Percentiles rank a stretch among this genome's conserved stretches.
Conservation (phyloP, 2,329 filamentous ascomycete genomes). For the Penicillium sp. region DNA sequence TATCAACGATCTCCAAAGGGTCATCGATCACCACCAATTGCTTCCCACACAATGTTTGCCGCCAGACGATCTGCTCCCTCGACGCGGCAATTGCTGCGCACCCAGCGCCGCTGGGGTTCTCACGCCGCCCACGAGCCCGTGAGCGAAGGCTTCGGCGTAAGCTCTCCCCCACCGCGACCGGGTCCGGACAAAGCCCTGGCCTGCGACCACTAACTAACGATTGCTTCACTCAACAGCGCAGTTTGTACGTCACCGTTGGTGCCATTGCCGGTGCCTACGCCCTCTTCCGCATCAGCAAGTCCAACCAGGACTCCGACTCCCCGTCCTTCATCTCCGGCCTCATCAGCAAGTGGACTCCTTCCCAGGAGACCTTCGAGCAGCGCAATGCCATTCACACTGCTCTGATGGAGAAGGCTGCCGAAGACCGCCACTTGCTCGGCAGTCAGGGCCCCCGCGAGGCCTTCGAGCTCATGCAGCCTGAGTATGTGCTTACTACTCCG, state of each 20-base stretch:
- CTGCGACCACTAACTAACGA: constrained; percentile 18
- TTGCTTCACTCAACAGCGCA: constrained; percentile 38
- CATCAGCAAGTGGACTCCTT: constrained; percentile 58
- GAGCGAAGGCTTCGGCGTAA: constrained; percentile 49
- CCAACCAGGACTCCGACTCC: constrained; percentile 39
- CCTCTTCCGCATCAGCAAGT: constrained; percentile 45
- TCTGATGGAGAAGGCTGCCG: constrained; percentile 63
- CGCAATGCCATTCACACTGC: constrained; percentile 62
- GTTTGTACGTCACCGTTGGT: constrained; percentile 50
- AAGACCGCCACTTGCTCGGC: constrained; percentile 63
- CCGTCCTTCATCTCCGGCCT: constrained; percentile 46
- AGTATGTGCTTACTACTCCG: constrained; percentile 53
- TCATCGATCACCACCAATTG: constrained; percentile 35
- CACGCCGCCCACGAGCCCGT: constrained; percentile 46
- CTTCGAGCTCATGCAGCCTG: constrained; percentile 61
- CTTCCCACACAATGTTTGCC: constrained; percentile 42
- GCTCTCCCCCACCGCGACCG: constrained; percentile 26
- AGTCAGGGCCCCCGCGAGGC: constrained; percentile 43
- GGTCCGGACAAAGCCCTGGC: constrained; percentile 11
- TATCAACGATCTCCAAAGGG: constrained; percentile 29
- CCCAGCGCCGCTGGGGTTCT: constrained; percentile 47
- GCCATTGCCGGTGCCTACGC: constrained; percentile 44
- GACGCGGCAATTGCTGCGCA: constrained; percentile 40
- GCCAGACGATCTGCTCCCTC: constrained; percentile 43
- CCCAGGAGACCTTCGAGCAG: constrained; percentile 55